Evolutionary conservation across 2,329 filamentous ascomycete genomes (phyloP), one percentile per base, ranked within the genome.

Genomic region (Verticillium nubilum): DNA sequence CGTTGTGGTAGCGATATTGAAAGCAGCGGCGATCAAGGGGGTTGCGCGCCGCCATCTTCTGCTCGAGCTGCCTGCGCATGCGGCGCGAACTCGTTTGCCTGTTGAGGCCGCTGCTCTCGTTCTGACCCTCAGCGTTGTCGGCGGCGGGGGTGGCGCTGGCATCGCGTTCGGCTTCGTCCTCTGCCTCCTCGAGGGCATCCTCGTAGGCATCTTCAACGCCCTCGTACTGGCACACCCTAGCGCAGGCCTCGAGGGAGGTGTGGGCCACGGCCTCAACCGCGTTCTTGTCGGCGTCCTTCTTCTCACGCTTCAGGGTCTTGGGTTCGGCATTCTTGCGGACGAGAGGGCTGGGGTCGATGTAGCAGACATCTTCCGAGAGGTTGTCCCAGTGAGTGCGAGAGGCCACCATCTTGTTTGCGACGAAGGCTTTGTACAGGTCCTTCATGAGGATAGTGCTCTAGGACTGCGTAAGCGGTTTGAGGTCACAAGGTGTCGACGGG

Each of bases 351-450:
- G 72, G 73, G 53, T 70, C 76, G 60, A 76, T 69, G 63, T 79
- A 81, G 63, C 76, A 78, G 12, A 72, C 70, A 54, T 81, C 78
- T 27, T 82, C 75, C 4, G 80, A 79, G 4, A 78, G 64, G 64
- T 85, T 84, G 66, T 84, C 78, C 81, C 81, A 85, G 56, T 82
- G 73, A 9, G 78, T 72, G 17, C 78, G 75, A 37, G 68, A 66
- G 4, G 71, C 64, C 29, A 73, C 68, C 62, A 83, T 70, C 28
- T 77, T 73, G 2, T 76, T 78, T 2, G 70, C 73, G 59, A 84
- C 75, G 60, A 84, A 77, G 56, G 75, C 70, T 4, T 79, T 65
- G 65, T 81, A 85, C 31, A 84, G 65, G 59, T 84, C 81, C 60
- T 72, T 73, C 60, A 82, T 77, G 58, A 78, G 70, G 47, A 82